Evolutionary conservation across 2,329 filamentous ascomycete genomes (phyloP), one percentile per base, ranked within the genome.

Genomic region (Scopulariopsis brevicaulis): DNA sequence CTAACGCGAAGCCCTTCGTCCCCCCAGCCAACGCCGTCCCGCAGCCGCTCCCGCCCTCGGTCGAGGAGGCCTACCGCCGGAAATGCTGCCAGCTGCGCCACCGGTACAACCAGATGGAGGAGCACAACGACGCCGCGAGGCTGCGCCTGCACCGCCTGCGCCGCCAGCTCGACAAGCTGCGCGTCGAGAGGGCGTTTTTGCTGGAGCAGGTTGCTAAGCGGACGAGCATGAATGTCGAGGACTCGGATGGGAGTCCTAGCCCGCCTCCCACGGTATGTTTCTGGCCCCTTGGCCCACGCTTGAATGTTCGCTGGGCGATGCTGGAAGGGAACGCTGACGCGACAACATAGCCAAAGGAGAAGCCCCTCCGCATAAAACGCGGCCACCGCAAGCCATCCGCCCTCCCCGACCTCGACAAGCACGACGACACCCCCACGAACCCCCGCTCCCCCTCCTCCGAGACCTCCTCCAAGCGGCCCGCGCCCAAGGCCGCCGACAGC

Each of bases 31-130:
- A 66, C 70, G 74, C 75, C 61, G 75, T 82, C 58, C 82, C 82
- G 34, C 82, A 83, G 18, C 73, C 82, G 48, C 77, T 87, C 4
- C 90, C 93, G 22, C 93, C 94, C 18, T 96, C 91, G 18, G 91
- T 97, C 62, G 93, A 99, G 73, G 87, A 93, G 70, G 92, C 93
- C 55, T 99, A 97, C 74, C 91, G 94, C 66, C 84, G 90, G 63
- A 97, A 99, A 83, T 97, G 93, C 72, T 90, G 96, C 69, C 89
- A 95, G 65, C 82, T 99, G 24, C 95, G 95, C 74, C 88, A 90
- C 65, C 88, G 94, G 61, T 89, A 94, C 62, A 88, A 86, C 69
- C 92, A 96, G 70, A 90, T 97, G 65, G 92, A 97, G 70, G 85
- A 90, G 60, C 87, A 90, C 67, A 96, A 96, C 70, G 91, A 96